Percentiles rank a stretch among this genome's conserved stretches.
Evolutionary conservation across 176 grass and related monocot species (phyloP).

Genomic region (Cymbopogon citratus): DNA sequence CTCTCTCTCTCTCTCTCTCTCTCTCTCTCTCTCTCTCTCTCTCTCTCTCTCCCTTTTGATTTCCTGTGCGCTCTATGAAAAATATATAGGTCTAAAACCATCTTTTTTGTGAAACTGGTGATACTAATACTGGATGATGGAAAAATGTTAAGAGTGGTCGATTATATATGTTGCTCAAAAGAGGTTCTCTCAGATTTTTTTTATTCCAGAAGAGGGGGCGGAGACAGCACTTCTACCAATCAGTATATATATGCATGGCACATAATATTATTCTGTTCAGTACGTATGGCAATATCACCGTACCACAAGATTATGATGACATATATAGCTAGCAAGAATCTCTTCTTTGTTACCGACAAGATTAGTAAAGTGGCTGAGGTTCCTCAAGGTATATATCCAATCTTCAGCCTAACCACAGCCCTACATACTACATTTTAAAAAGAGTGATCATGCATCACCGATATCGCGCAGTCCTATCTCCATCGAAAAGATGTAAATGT

Average conservation of each 20-base stretch:
- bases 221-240: background rate
- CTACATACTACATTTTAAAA: background rate
- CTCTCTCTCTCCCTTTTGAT: too few species aligned
- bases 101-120: too few species aligned
- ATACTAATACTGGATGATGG: too few species aligned
- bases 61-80: too few species aligned
- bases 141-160: too few species aligned
- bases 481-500: background rate
- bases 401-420: background rate
- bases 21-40: too few species aligned
- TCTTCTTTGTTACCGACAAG: conserved; percentile 14
- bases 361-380: background rate
- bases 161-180: background rate
- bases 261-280: background rate
- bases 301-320: background rate
- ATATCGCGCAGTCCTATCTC: background rate
- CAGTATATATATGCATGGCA: too few species aligned
- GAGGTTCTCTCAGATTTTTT: background rate
- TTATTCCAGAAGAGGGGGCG: background rate
- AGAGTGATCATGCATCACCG: background rate
- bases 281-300: background rate
- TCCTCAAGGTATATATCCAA: background rate
- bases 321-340: conserved; percentile 18
- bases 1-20: too few species aligned
- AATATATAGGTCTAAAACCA: too few species aligned